Base-by-base conservation (phyloP, 148 eudicot species). In the Diospyros kaki region DNA sequence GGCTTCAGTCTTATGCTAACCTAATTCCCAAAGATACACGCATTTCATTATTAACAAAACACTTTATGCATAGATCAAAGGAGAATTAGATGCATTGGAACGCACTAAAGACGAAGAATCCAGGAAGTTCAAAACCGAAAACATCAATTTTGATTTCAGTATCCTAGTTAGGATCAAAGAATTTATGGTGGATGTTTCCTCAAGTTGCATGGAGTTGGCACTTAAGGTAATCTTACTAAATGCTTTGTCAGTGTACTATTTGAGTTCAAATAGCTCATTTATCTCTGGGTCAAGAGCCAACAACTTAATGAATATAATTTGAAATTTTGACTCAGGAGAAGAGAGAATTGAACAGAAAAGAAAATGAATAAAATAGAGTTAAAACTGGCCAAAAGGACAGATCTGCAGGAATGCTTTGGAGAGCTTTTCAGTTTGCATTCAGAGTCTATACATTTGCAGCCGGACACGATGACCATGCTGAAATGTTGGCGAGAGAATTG, bases 391-490 rank as follows among this genome's bases (percentile, higher is more conserved):
- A 83, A 75, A 88, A 85, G 78, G 78, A 65, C 66, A 87, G 80
- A 74, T 83, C 87, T 40, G 86, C 81, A 3, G 87, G 87, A 73
- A 44, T 83, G 78, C 85, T 92, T 7, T 92, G 97, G 97, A 88
- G 75, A 79, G 83, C 93, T 6, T 92, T 92, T 80, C 94, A 92
- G 70, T 88, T 92, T 75, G 97, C 97, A 66, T 92, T 79, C 80
- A 79, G 87, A 39, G 89, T 92, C 6, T 92, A 92, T 77, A 85
- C 91, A 0, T 92, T 92, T 76, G 92, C 97, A 9, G 97, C 94
- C 11, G 97, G 97, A 4, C 94, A 90, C 51, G 93, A 92, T 77
- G 94, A 92, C 5, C 89, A 94, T 15, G 94, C 97, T 13, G 97
- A 90, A 66, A 75, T 4, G 77, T 82, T 92, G 65, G 87, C 97